phyloP scores from a whole-genome alignment of 2,329 filamentous ascomycete genomes.

The Tolypocladium pustulatum region DNA sequence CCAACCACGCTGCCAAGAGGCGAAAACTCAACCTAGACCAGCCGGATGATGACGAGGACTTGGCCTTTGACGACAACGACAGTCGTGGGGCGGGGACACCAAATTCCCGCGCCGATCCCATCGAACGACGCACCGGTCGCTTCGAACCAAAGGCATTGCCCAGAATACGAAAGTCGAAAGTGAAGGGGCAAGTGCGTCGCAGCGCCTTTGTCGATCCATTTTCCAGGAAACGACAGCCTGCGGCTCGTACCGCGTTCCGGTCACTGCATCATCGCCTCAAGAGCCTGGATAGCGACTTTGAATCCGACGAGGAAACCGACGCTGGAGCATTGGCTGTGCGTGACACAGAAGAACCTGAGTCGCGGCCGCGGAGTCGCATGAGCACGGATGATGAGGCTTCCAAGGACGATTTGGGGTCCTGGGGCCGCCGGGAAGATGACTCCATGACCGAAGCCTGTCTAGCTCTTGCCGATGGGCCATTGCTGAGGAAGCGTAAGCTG shows the following conservation, averaged over 20 bases:
- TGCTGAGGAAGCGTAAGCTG: slow-evolving; percentile 62
- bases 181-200: slow-evolving; percentile 39
- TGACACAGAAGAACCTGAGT: slow-evolving; percentile 81
- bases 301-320: slow-evolving; percentile 74
- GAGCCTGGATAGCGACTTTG: slow-evolving; percentile 58
- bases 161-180: slow-evolving; percentile 62
- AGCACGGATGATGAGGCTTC: slow-evolving; percentile 47
- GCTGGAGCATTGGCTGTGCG: slow-evolving; percentile 46
- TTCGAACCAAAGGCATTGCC: slow-evolving; percentile 54
- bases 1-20: slow-evolving; percentile 68
- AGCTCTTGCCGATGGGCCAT: slow-evolving; percentile 44
- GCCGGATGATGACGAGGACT: slow-evolving; percentile 44
- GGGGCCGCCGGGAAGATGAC: slow-evolving; percentile 47
- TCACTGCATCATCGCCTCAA: slow-evolving; percentile 67
- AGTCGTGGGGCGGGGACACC: slow-evolving; percentile 55
- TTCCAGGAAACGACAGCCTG: slow-evolving; percentile 50
- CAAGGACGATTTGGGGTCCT: slow-evolving; percentile 37
- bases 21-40: slow-evolving; percentile 69
- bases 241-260: slow-evolving; percentile 53
- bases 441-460: slow-evolving; percentile 66
- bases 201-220: slow-evolving; percentile 59
- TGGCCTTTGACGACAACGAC: slow-evolving; percentile 47
- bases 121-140: slow-evolving; percentile 48
- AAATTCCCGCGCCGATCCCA: slow-evolving; percentile 49
- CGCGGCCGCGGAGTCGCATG: slow-evolving; percentile 67